Base-by-base conservation (phyloP, 140 eudicot genomes). In the Stevia rebaudiana region DNA sequence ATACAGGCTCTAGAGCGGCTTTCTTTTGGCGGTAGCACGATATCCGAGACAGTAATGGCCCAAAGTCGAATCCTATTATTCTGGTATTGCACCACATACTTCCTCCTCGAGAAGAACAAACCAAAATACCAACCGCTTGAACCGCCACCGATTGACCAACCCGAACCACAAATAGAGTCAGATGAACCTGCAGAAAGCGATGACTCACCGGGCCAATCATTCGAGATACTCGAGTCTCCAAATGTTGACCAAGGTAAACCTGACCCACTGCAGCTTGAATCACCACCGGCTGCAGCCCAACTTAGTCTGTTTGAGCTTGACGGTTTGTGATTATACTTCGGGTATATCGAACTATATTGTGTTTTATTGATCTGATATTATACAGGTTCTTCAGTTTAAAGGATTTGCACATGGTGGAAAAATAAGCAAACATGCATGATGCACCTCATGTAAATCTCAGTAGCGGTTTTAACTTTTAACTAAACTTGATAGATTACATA, bases 111-210 rank as follows among this genome's bases (percentile, higher is more conserved):
- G 81, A 85, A 83, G 72, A 92, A 92, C 56, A 92, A 83, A 64
- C 98, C 98, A 19, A 85, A 78, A 72, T 88, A 85, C 68, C 98
- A 92, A 79, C 80, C 48, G 36, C 94, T 92, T 10, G 95, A 85
- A 77, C 83, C 78, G 61, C 91, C 88, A 70, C 72, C 94, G 28
- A 31, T 31, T 17, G 80, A 77, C 67, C 70, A 75, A 77, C 31
- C 63, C 19, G 57, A 50, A 19, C 18, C 51, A 17, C 77, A 73
- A 57, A 22, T 41, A 2, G 25, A 30, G 30, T 18, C 10, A 0
- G 78, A 63, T 19, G 64, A 72, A 11, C 78, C 80, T 8, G 80
- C 64, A 30, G 97, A 80, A 76, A 80, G 80, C 0, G 80, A 66
- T 28, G 86, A 83, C 57, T 64, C 81, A 16, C 71, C 76, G 39